Evolutionary conservation across 495 filamentous ascomycete genomes (phyloP).

Genomic region (Bathelium albidoporum): DNA sequence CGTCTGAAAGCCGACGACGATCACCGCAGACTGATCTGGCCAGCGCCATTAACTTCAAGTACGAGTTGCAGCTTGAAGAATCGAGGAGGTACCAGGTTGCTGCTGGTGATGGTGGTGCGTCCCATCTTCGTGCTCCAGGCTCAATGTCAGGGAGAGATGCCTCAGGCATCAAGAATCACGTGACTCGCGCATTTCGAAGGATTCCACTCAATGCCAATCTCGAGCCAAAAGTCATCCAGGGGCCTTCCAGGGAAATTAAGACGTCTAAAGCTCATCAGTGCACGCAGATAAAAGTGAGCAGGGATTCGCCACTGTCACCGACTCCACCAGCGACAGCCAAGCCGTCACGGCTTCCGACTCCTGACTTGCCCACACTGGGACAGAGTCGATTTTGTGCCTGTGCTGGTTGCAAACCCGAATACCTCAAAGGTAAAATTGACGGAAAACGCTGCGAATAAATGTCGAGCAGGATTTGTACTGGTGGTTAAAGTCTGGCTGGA

Average conservation of each 20-base stretch:
- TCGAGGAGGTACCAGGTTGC: not conserved
- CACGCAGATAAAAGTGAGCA: not conserved
- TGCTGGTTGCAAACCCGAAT: conserved; percentile 9
- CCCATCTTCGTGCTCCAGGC: not conserved
- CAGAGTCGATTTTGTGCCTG: conserved; percentile 20
- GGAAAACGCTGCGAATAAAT: not conserved
- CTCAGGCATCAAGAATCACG: not conserved
- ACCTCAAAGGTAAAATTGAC: conserved; percentile 9
- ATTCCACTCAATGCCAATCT: not conserved
- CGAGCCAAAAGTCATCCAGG: not conserved
- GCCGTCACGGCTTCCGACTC: conserved; percentile 19
- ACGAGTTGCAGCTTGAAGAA: not conserved
- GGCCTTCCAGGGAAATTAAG: not conserved
- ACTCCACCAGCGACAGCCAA: conserved; percentile 21
- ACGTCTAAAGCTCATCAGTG: not conserved
- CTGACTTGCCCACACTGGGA: conserved; percentile 18
- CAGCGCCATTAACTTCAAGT: not conserved
- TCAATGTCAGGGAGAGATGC: not conserved
- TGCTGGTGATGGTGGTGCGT: not conserved
- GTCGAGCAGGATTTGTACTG: no score
- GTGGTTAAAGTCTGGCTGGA: no score
- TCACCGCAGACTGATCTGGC: not conserved
- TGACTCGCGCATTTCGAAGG: not conserved
- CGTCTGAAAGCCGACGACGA: not conserved
- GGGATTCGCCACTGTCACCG: not conserved